Evolutionary conservation across 352 stramenopile species (phyloP).

Genomic region (Phytophthora sp.): DNA sequence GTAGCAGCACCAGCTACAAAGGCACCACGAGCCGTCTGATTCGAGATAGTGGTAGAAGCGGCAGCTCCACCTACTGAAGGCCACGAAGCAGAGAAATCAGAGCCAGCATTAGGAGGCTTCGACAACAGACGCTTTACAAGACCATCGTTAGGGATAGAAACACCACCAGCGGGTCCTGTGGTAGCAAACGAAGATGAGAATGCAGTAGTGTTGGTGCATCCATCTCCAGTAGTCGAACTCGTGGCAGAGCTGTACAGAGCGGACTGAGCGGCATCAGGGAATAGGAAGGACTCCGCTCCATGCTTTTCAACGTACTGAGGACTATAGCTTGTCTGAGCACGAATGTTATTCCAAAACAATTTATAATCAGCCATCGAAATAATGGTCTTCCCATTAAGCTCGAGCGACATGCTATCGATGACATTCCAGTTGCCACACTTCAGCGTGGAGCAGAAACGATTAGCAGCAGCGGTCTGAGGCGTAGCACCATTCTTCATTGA

Average conservation of each 20-base stretch:
- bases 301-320: conserved; percentile 18
- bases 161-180: background rate
- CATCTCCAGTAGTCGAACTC: background rate
- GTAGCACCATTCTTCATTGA: conserved; percentile 11
- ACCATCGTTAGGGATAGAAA: background rate
- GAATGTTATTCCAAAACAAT: conserved; percentile 10
- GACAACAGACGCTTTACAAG: conserved; percentile 4
- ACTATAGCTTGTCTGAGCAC: conserved; percentile 3
- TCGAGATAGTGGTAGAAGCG: conserved; percentile 10
- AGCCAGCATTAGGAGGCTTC: background rate
- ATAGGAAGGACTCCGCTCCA: conserved; percentile 6
- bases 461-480: background rate
- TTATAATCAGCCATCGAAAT: conserved; percentile 12
- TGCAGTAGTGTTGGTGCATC: background rate
- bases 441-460: background rate
- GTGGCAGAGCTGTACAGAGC: background rate
- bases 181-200: background rate
- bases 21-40: background rate
- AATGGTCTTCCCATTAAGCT: too few relatives aligned
- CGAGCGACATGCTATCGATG: conserved; percentile 7
- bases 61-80: background rate
- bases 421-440: conserved; percentile 19
- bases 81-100: background rate
- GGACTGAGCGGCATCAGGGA: conserved; percentile 1
- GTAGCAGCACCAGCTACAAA: background rate